Evolutionary conservation across 192 early-diverging fungal genomes (phyloP).

Genomic region (Mortierella alpina): DNA sequence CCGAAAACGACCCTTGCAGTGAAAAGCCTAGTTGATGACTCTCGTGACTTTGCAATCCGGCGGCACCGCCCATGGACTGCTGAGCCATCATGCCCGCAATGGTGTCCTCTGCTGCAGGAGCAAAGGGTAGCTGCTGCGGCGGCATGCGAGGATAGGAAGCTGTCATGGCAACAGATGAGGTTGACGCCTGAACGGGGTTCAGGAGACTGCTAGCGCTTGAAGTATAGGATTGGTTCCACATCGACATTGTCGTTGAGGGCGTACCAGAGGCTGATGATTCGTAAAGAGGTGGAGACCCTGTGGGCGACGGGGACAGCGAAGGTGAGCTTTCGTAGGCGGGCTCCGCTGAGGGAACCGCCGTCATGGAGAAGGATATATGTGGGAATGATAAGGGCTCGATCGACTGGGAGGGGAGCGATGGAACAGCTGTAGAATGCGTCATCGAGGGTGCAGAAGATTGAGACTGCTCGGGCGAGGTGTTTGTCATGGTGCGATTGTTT

Average conservation of each 20-base stretch:
- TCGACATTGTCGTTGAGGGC: too few relatives aligned
- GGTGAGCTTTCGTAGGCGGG: too few relatives aligned
- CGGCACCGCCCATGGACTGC: neutral
- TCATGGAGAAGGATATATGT: too few relatives aligned
- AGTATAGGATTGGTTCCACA: too few relatives aligned
- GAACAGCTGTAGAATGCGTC: neutral
- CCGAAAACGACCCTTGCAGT: too few relatives aligned
- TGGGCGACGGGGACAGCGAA: too few relatives aligned
- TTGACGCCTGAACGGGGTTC: neutral
- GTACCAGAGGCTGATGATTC: too few relatives aligned
- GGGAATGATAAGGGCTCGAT: too few relatives aligned
- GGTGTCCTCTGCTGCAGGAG: constrained; percentile 8
- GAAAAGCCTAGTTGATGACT: too few relatives aligned
- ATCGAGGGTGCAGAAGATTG: neutral
- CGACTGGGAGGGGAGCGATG: neutral
- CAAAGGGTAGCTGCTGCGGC: neutral
- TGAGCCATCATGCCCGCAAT: neutral
- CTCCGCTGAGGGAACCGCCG: too few relatives aligned
- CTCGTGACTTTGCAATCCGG: neutral
- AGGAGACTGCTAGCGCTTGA: neutral
- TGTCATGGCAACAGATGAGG: neutral
- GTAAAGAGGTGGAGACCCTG: too few relatives aligned
- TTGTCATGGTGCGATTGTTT: constrained; percentile 9
- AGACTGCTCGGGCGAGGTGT: neutral
- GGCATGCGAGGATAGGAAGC: constrained; percentile 5